A percentile compares a stretch with the other conserved stretches of the same genome.
phyloP scores from a whole-genome alignment of 352 stramenopile species.

The Hyaloperonospora brassicae region DNA sequence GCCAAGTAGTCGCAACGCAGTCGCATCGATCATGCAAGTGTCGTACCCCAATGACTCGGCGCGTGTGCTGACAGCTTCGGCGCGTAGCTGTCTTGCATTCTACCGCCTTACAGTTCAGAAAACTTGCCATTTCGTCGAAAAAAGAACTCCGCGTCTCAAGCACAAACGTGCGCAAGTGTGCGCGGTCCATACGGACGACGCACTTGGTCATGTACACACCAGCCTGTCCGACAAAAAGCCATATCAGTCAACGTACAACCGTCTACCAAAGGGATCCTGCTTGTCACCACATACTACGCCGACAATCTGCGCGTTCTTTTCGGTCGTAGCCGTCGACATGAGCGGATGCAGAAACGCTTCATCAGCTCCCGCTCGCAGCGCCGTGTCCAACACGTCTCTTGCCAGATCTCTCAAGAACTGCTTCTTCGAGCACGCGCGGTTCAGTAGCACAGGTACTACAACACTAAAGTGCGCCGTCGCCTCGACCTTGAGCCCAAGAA shows the following conservation, averaged over 20 bases:
- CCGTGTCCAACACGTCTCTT: conserved; percentile 38
- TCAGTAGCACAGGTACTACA: conserved; percentile 45
- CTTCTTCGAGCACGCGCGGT: conserved; percentile 55
- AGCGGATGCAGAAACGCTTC: conserved; percentile 31
- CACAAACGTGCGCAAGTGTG: conserved; percentile 34
- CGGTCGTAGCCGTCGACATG: conserved; percentile 22
- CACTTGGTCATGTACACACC: conserved; percentile 49
- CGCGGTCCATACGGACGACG: conserved; percentile 37
- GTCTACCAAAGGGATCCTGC: background rate
- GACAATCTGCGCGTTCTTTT: conserved; percentile 46
- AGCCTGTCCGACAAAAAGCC: conserved; percentile 13
- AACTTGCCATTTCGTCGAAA: conserved; percentile 42
- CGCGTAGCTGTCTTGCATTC: conserved; percentile 56
- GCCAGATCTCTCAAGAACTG: conserved; percentile 67
- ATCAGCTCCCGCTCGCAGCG: conserved; percentile 19
- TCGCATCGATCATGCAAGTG: no score
- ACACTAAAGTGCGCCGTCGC: conserved; percentile 29
- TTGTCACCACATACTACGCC: conserved; percentile 29
- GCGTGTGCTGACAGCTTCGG: conserved; percentile 40
- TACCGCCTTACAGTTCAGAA: conserved; percentile 64
- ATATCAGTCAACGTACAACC: background rate
- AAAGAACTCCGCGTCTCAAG: conserved; percentile 37
- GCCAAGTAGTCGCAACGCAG: no score
- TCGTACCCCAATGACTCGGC: conserved; percentile 42
- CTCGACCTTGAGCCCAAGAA: conserved; percentile 26